Evolutionary conservation across 352 stramenopile genomes (phyloP).

Genomic region (Aphanomyces stellatus): DNA sequence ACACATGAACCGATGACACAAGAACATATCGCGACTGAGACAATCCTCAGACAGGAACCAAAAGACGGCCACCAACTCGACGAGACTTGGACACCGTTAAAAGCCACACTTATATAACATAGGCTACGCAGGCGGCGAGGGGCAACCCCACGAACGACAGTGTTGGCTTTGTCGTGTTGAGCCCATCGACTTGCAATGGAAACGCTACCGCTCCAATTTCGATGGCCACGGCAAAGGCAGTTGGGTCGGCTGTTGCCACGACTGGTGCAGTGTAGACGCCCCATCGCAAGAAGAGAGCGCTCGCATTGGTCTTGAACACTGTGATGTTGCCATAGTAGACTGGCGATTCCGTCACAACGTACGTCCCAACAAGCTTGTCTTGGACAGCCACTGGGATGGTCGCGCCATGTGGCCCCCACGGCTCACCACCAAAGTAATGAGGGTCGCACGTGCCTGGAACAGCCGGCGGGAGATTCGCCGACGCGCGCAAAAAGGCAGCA

Average conservation of each 20-base stretch:
- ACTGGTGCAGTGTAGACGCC: neutral
- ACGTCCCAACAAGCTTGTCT: conserved; percentile 34
- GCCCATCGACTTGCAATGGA: neutral
- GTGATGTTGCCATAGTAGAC: conserved; percentile 27
- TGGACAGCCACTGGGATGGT: conserved; percentile 25
- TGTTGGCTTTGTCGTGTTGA: neutral
- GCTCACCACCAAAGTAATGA: conserved; percentile 34
- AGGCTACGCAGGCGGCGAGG: too few relatives aligned
- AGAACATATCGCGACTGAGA: too few relatives aligned
- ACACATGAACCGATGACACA: too few relatives aligned
- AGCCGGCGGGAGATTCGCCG: conserved; percentile 26
- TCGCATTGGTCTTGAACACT: neutral
- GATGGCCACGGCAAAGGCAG: neutral
- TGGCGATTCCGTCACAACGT: conserved; percentile 29
- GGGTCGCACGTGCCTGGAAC: conserved; percentile 28
- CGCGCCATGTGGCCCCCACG: conserved; percentile 29
- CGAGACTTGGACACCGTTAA: too few relatives aligned
- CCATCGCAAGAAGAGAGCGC: neutral
- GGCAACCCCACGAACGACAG: too few relatives aligned
- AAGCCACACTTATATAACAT: too few relatives aligned
- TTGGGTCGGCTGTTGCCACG: neutral
- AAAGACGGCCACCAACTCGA: too few relatives aligned
- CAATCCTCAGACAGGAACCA: too few relatives aligned
- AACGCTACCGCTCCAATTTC: neutral
- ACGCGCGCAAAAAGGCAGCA: conserved; percentile 29